Conservation (phyloP, 768 basidiomycete species). For the Suillus sp. region DNA sequence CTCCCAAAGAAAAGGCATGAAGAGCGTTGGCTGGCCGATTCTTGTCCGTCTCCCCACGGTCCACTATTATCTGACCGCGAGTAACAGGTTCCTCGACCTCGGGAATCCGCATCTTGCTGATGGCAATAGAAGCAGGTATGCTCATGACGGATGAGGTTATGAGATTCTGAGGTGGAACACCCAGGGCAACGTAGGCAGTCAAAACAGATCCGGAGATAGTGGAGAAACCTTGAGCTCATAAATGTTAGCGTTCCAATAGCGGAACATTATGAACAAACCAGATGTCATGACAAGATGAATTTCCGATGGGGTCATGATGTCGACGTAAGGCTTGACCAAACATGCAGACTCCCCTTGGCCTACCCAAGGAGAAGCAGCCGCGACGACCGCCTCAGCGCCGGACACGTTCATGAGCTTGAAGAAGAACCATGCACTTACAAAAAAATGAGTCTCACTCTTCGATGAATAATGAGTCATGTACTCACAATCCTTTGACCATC, state of each 20-base stretch:
- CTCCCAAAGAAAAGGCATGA: constrained; percentile 88
- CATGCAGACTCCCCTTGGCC: constrained; percentile 91
- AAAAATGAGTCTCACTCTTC: constrained; percentile 7
- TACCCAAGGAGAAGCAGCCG: constrained; percentile 91
- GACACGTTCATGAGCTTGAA: constrained; percentile 90
- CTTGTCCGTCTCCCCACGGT: constrained; percentile 68
- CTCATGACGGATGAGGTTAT: constrained; percentile 93
- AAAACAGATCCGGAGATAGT: constrained; percentile 93
- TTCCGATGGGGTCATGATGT: constrained; percentile 83
- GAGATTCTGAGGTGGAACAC: constrained; percentile 77
- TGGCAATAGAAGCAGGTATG: constrained; percentile 92
- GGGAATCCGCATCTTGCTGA: constrained; percentile 85
- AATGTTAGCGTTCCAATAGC: constrained; percentile 11
- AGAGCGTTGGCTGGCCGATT: constrained; percentile 72
- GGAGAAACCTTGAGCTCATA: constrained; percentile 58
- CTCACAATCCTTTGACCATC: constrained; percentile 83
- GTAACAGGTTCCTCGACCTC: constrained; percentile 87
- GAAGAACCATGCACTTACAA: constrained; percentile 82
- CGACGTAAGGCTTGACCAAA: constrained; percentile 81
- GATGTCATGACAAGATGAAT: constrained; percentile 89
- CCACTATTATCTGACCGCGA: constrained; percentile 76
- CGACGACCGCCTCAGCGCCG: constrained; percentile 94
- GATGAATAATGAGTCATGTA: constrained; percentile 13
- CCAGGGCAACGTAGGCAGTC: constrained; percentile 77
- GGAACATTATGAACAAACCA: constrained; percentile 40